A percentile compares a stretch with the other conserved stretches of the same genome.
These are phyloP conservation scores for Talaromyces sp. DNA, from an alignment of 2,329 filamentous ascomycete species.

Conservation along the genomic window DNA sequence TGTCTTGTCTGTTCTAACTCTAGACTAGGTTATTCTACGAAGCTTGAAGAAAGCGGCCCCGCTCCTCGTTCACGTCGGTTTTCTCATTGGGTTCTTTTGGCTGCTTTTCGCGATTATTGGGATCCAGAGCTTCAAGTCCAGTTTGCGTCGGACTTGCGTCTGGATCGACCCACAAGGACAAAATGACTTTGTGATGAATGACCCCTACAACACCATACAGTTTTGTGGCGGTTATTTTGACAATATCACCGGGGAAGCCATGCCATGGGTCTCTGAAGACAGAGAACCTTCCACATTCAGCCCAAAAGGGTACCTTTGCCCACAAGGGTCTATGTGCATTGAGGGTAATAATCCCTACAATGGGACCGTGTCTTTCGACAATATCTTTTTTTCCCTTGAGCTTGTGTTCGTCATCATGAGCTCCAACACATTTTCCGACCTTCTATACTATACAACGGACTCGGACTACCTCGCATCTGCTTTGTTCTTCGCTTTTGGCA, in stretches of 20 bases:
- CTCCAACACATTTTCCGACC: conserved; percentile 90
- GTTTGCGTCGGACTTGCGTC: conserved; percentile 70
- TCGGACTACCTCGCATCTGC: conserved; percentile 86
- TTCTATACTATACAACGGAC: conserved; percentile 90
- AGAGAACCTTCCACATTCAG: conserved; percentile 47
- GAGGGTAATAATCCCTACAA: conserved; percentile 75
- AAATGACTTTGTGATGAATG: conserved; percentile 38
- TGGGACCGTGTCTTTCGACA: conserved; percentile 88
- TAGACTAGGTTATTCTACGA: conserved; percentile 72
- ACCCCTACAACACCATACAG: conserved; percentile 58
- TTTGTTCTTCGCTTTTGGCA: conserved; percentile 66
- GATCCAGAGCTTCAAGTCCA: conserved; percentile 91
- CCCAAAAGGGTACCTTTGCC: conserved; percentile 82
- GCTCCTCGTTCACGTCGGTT: conserved; percentile 84
- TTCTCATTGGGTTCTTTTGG: conserved; percentile 96
- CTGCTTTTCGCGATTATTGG: conserved; percentile 94
- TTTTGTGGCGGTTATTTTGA: conserved; percentile 84
- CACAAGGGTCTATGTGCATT: conserved; percentile 75
- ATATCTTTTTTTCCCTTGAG: conserved; percentile 86
- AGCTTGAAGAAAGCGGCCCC: conserved; percentile 95
- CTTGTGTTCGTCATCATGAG: conserved; percentile 98
- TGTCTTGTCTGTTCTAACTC: conserved; percentile 15
- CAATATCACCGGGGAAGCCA: conserved; percentile 50
- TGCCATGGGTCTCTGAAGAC: conserved; percentile 65
- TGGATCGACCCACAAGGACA: conserved; percentile 62